These are phyloP conservation scores for Chaetomium fimeti DNA, from an alignment of 495 filamentous ascomycete species.

Conservation along the genomic window DNA sequence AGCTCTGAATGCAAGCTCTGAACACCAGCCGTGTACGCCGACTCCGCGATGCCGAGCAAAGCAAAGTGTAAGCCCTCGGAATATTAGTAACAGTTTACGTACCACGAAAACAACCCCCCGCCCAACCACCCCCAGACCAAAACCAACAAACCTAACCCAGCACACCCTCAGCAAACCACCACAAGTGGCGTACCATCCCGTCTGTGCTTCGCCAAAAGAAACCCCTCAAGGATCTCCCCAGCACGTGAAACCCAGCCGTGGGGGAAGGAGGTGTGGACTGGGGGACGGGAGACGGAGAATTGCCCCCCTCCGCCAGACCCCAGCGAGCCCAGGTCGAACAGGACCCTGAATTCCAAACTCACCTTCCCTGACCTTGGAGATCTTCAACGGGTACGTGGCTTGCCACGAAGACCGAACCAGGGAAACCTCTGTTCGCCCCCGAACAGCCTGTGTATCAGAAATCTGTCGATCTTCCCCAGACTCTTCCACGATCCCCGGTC, in stretches of 20 bases:
- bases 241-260: conserved; percentile 4
- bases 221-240: conserved; percentile 6
- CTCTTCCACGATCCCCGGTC: not conserved
- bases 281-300: not conserved
- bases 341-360: not conserved
- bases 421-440: not conserved
- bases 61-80: not conserved
- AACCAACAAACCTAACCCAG: not conserved
- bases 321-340: not conserved
- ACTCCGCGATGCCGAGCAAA: not conserved
- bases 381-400: not conserved
- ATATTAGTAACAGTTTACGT: not conserved
- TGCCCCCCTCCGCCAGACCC: not conserved
- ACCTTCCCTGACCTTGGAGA: not conserved
- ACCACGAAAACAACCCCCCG: not conserved
- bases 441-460: conserved; percentile 1
- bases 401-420: not conserved
- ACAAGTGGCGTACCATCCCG: not conserved
- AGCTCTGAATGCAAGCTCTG: too few species aligned
- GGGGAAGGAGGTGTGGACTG: too few species aligned
- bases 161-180: not conserved
- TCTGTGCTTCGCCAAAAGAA: too few species aligned
- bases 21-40: not conserved
- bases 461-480: conserved; percentile 9
- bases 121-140: not conserved